Conservation (phyloP, 2,329 filamentous ascomycete genomes). For the Pleoardoris graminearum region DNA sequence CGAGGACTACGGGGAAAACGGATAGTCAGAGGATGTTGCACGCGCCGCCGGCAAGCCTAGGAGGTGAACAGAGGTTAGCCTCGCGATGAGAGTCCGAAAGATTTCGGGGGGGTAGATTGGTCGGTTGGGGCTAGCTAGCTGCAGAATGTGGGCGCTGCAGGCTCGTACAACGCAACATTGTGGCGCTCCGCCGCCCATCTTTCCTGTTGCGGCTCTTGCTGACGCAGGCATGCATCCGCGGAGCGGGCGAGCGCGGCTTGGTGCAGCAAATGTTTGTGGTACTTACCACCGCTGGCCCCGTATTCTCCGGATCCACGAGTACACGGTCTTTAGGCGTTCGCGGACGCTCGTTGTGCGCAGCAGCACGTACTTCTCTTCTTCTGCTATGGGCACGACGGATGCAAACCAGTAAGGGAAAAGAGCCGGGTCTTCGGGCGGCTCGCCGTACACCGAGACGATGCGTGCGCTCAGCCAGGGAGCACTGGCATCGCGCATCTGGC, state of each 20-base stretch:
- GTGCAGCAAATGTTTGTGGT: background rate
- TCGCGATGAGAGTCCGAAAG: background rate
- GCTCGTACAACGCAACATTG: background rate
- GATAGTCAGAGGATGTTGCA: constrained; percentile 43
- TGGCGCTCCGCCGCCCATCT: background rate
- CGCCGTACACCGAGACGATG: constrained; percentile 74
- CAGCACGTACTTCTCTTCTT: constrained; percentile 78
- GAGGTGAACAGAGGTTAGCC: constrained; percentile 13
- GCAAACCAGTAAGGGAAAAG: constrained; percentile 91
- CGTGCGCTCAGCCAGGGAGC: constrained; percentile 75
- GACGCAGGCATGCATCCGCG: constrained; percentile 9
- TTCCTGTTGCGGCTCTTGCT: background rate
- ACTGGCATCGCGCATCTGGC: constrained; percentile 67
- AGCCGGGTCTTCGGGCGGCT: constrained; percentile 74
- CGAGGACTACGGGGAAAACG: constrained; percentile 26
- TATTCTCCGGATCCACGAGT: constrained; percentile 74
- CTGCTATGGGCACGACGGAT: constrained; percentile 74
- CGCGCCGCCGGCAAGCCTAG: constrained; percentile 36
- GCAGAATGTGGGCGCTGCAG: constrained; percentile 5
- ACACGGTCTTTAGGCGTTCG: constrained; percentile 80
- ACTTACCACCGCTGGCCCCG: constrained; percentile 72
- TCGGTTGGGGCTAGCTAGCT: background rate
- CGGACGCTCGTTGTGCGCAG: constrained; percentile 75
- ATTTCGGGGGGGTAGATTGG: constrained; percentile 2
- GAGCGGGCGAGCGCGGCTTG: background rate